Evolutionary conservation across 805 yeast genomes (phyloP), one percentile per base, ranked within the genome.

Genomic region (Metschnikowia gelsemii): DNA sequence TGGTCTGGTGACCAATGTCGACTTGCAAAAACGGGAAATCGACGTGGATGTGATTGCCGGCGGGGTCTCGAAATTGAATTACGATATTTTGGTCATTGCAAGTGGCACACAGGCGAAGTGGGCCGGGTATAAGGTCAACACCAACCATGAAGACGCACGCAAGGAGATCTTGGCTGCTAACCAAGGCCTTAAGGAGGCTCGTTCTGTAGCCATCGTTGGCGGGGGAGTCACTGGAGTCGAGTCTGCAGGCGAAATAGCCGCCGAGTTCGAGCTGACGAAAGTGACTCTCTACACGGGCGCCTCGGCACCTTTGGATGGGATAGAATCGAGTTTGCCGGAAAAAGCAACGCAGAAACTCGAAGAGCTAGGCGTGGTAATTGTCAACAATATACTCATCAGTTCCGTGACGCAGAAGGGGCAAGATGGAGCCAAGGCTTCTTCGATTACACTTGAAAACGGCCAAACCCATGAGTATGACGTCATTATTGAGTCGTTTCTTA

Each of bases 191-290:
- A 46, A 50, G 31, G 9, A 40, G 2, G 62, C 70, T 7, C 48
- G 53, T 20, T 38, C 51, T 8, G 58, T 68, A 14, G 72, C 70
- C 1, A 48, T 69, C 4, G 32, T 69, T n/a, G 75, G 72, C 3
- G 72, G 64, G 14, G 71, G 70, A n/a, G 43, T 61, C 16, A 61
- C 70, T 12, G 71, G 70, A 4, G 69, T 66, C 8, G 73, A 69
- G 43, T 32, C 54, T 9, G 63, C 70, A 6, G 70, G 68, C 8
- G 75, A 68, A 40, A 50, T 68, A 23, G 70, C 61, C 3, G 42
- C 24, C 14, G 38, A 29, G 11, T 56, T 38, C 32, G 36, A 38
- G 5, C 34, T 40, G 12, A 51, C 56, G 23, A 31, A 54, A 8
- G 61, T 65, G 16, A 55, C 57, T 11, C 49, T 65, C 29, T 60